Percentiles rank a stretch among this genome's conserved stretches.
These are phyloP conservation scores for Curvularia sp. DNA, from an alignment of 2,329 filamentous ascomycete species.

Conservation along the genomic window DNA sequence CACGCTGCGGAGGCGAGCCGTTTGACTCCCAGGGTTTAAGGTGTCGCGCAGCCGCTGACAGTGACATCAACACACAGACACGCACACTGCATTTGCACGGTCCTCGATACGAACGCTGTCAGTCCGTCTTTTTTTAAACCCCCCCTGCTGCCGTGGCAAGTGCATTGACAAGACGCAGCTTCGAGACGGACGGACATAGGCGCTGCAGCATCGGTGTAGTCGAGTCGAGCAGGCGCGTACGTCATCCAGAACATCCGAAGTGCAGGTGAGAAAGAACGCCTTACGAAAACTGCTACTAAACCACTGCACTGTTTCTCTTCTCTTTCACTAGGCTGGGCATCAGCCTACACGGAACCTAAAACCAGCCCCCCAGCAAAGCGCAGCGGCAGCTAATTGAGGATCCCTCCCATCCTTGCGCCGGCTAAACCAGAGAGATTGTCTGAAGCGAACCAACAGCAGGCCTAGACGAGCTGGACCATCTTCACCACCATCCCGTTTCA, in stretches of 20 bases:
- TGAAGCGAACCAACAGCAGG: conserved; percentile 50
- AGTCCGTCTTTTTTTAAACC: conserved; percentile 13
- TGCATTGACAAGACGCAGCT: conserved; percentile 25
- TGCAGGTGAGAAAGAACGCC: conserved; percentile 43
- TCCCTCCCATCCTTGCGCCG: conserved; percentile 45
- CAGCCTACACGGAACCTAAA: conserved; percentile 39
- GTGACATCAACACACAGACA: conserved; percentile 29
- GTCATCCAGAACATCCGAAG: conserved; percentile 28
- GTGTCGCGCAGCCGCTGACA: conserved; percentile 40
- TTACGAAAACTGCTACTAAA: conserved; percentile 27
- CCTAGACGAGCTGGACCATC: conserved; percentile 33
- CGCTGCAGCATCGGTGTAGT: conserved; percentile 25
- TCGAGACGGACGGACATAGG: conserved; percentile 17
- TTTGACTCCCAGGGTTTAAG: conserved; percentile 42
- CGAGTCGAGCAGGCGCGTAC: conserved; percentile 22
- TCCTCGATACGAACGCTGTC: conserved; percentile 19
- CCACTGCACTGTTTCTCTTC: conserved; percentile 18
- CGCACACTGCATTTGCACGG: conserved; percentile 16
- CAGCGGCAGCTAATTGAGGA: conserved; percentile 50
- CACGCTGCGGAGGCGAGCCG: conserved; percentile 39
- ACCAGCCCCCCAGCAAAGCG: conserved; percentile 30
- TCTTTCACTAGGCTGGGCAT: conserved; percentile 21
- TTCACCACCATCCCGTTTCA: conserved; percentile 26
- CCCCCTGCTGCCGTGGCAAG: conserved; percentile 13
- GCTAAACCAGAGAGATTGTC: conserved; percentile 48